Evolutionary conservation across 345 rosid species (phyloP).

Genomic region (Gossypium bickii): DNA sequence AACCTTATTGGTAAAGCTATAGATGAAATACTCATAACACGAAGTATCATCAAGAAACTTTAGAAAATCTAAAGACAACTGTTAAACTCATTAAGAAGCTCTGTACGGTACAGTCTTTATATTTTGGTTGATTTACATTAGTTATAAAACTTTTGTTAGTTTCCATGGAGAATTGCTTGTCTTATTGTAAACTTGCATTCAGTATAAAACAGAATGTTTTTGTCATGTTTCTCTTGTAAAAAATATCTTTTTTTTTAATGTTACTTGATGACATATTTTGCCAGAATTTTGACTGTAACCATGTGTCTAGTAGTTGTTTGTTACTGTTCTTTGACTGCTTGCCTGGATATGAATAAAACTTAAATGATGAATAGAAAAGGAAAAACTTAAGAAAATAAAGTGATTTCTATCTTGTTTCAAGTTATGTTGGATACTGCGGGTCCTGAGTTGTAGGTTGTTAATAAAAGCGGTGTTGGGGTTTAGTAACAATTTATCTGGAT

Average conservation of each 20-base stretch:
- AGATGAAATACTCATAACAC: too few relatives aligned
- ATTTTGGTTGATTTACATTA: conserved; percentile 4
- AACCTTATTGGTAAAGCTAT: too few relatives aligned
- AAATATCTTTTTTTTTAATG: neutral
- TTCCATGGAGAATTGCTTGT: neutral
- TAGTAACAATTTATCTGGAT: too few relatives aligned
- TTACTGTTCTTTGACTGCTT: neutral
- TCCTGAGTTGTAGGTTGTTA: conserved; percentile 85
- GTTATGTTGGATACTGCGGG: conserved; percentile 98
- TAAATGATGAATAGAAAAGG: neutral
- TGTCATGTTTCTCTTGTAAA: neutral
- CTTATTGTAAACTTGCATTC: neutral
- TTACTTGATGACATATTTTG: neutral
- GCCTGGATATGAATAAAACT: neutral
- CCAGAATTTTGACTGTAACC: neutral
- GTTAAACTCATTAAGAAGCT: conserved; percentile 80
- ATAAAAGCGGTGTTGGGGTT: conserved; percentile 26
- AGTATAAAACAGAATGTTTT: neutral
- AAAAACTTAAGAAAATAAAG: neutral
- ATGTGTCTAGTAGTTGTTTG: neutral
- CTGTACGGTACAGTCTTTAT: conserved; percentile 56
- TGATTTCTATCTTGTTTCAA: conserved; percentile 28
- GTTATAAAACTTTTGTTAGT: neutral
- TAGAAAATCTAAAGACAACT: conserved; percentile 73
- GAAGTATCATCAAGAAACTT: conserved; percentile 73